Evolutionary conservation across 1,139 yeast genomes (phyloP), one percentile per base, ranked within the genome.

Genomic region (Debaryomyces singareniensis): DNA sequence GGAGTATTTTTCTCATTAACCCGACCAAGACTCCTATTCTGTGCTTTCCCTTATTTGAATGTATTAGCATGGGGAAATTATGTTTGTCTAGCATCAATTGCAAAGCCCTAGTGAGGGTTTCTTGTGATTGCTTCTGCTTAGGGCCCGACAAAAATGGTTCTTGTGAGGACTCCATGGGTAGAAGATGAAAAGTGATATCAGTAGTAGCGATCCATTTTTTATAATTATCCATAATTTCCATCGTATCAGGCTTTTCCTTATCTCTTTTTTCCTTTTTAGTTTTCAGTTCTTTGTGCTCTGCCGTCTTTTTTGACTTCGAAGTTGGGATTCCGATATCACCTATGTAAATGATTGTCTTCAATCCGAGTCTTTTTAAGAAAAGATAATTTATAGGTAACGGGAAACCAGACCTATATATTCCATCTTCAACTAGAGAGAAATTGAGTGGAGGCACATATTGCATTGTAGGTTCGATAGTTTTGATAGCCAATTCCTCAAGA

Each of bases 21-120:
- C 96, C 98, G 12, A 87, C 93, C 27, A 87, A 64, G 2, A 91
- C 87, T 0, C 97, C 97, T 1, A 86, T 89, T 29, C 98, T 60
- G 51, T 91, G 98, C 52, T 91, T 89, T 5, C 98, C 97, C 57
- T 91, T 91, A 52, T 89, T 86, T 3, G 96, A 85, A 53, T 91
- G 97, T 11, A 91, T 73, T 35, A 91, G 63, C 20, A 89, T 75
- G 1, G 98, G 97, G 49, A 82, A 83, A 52, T 87, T 86, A 16
- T 78, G 72, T 32, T 70, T 66, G 48, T 86, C 81, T 27, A 82
- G 53, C 35, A 85, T 66, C 26, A 84, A 51, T 37, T 74, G 69
- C 31, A 89, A 60, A 1, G 94, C 86, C 15, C 61, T 54, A 13
- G 74, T 64, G 35, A 86, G 66, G 5, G 80, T 73, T 5, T 59